A percentile compares a stretch with the other conserved stretches of the same genome.
Evolutionary conservation across 2,329 filamentous ascomycete species (phyloP).

Genomic region (Chalaropsis thielavioides): DNA sequence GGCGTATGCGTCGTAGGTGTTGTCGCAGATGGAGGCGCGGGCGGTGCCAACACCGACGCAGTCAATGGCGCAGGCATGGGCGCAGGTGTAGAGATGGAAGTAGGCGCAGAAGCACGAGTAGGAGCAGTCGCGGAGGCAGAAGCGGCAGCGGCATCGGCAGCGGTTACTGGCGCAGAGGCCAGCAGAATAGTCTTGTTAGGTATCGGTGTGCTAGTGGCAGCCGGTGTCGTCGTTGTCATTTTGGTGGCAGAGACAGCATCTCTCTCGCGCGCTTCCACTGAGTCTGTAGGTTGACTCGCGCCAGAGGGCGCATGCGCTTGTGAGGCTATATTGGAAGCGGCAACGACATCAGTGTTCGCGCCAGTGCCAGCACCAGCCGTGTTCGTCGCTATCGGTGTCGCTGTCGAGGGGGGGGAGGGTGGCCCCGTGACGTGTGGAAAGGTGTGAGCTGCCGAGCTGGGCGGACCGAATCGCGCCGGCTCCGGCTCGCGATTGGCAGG

Average conservation of each 20-base stretch:
- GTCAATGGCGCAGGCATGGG: neutral
- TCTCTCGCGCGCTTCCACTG: neutral
- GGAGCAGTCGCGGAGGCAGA: neutral
- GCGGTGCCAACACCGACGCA: neutral
- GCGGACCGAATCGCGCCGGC: neutral
- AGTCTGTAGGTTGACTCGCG: neutral
- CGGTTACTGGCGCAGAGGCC: neutral
- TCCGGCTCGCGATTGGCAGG: neutral
- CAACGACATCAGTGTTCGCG: neutral
- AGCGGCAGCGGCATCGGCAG: too few relatives aligned
- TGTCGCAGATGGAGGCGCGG: neutral
- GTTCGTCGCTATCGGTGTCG: neutral
- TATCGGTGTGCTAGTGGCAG: neutral
- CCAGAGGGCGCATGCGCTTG: neutral
- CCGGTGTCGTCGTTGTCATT: neutral
- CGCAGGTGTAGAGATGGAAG: neutral
- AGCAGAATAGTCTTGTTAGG: neutral
- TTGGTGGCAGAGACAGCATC: neutral
- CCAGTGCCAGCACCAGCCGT: neutral
- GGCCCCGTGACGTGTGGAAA: neutral
- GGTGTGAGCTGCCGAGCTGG: slow-evolving; percentile 1
- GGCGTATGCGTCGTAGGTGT: neutral
- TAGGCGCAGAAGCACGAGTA: neutral
- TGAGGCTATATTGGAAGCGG: neutral
- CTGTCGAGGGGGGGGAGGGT: neutral